These are phyloP conservation scores for Trichoderma sp. DNA, from an alignment of 2,329 filamentous ascomycete genomes.

Conservation along the genomic window DNA sequence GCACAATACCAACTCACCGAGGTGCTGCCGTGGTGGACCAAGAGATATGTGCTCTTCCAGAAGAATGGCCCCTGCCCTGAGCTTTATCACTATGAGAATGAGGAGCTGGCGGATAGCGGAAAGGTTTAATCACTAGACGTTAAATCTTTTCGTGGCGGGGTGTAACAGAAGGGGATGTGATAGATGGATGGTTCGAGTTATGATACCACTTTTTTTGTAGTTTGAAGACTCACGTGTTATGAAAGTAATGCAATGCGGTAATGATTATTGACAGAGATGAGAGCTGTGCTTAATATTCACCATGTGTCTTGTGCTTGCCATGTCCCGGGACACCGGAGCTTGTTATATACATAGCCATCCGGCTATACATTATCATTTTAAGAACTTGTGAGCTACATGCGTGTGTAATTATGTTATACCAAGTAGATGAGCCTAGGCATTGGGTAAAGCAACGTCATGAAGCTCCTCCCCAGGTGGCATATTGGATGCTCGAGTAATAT, in stretches of 20 bases:
- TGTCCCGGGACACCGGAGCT: not conserved
- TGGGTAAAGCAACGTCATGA: not conserved
- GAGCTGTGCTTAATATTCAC: not conserved
- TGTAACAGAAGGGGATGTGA: not conserved
- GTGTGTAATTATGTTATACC: not conserved
- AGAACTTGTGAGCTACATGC: not conserved
- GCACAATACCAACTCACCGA: constrained; percentile 16
- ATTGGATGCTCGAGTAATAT: not conserved
- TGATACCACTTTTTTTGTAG: constrained; percentile 18
- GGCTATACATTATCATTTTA: not conserved
- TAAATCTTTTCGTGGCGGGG: not conserved
- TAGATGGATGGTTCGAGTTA: not conserved
- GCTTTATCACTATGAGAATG: constrained; percentile 17
- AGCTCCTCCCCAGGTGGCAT: not conserved
- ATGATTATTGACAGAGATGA: not conserved
- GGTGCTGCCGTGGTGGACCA: constrained; percentile 22
- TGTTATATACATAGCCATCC: not conserved
- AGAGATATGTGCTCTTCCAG: constrained; percentile 15
- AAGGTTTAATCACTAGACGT: not conserved
- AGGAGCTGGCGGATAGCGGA: not conserved
- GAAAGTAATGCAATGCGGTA: not conserved
- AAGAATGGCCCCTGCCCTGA: constrained; percentile 18
- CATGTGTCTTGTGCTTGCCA: too few species aligned
- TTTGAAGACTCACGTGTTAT: not conserved
- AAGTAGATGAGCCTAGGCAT: not conserved